Evolutionary conservation across 768 basidiomycete genomes (phyloP).

Genomic region (Kockovaella imperatae): DNA sequence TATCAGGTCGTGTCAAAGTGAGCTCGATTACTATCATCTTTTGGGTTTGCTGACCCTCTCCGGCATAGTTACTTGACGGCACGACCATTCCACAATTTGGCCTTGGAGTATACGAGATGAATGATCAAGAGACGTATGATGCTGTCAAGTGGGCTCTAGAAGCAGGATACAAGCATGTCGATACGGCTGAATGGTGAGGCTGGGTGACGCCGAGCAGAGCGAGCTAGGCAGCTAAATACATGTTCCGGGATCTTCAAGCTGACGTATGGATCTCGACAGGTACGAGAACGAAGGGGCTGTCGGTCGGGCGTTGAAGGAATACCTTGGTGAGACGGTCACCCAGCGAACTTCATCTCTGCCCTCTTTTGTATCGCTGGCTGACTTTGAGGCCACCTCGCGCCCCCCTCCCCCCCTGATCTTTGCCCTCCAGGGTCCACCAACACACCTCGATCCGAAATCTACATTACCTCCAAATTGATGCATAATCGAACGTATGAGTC

Average conservation of each 20-base stretch:
- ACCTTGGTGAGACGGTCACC: constrained; percentile 15
- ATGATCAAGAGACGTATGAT: constrained; percentile 54
- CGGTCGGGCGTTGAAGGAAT: constrained; percentile 53
- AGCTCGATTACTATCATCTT: background rate
- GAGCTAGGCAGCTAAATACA: too few relatives aligned
- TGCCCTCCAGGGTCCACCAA: constrained; percentile 18
- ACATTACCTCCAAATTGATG: constrained; percentile 65
- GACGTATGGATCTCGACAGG: constrained; percentile 46
- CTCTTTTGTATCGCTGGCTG: background rate
- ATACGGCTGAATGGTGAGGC: constrained; percentile 47
- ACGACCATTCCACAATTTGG: constrained; percentile 56
- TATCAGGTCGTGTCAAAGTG: constrained; percentile 19
- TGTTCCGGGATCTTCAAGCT: background rate
- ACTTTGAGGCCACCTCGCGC: background rate
- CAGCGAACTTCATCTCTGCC: constrained; percentile 5
- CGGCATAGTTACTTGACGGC: constrained; percentile 52
- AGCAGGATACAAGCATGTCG: constrained; percentile 62
- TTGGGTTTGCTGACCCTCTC: constrained; percentile 1
- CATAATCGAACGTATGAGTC: constrained; percentile 52
- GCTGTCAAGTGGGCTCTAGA: constrained; percentile 59
- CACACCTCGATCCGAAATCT: constrained; percentile 56
- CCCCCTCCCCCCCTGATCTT: background rate
- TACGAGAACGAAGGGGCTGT: constrained; percentile 62
- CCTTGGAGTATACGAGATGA: constrained; percentile 59
- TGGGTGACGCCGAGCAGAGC: too few relatives aligned